phyloP scores from a whole-genome alignment of 495 filamentous ascomycete species.

The Penicillium chermesinum region DNA sequence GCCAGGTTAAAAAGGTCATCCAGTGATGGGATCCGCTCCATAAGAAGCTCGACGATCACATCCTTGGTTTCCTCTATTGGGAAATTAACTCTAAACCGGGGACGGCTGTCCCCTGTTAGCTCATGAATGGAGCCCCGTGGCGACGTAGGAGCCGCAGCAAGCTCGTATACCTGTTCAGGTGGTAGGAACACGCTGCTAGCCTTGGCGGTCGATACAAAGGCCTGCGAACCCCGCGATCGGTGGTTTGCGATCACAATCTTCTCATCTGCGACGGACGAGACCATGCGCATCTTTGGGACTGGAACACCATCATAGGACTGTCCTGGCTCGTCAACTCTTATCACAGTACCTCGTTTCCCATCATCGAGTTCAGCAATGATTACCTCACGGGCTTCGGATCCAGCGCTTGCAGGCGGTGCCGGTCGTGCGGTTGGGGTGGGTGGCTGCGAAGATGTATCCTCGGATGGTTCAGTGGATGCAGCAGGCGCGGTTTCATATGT shows the following conservation, averaged over 20 bases:
- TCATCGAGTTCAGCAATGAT: neutral
- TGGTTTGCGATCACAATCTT: constrained; percentile 23
- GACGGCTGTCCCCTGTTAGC: neutral
- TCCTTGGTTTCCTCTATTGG: constrained; percentile 42
- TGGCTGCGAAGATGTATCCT: no score
- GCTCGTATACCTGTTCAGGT: constrained; percentile 33
- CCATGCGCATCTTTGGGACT: neutral
- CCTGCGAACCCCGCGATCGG: constrained; percentile 10
- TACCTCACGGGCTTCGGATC: neutral
- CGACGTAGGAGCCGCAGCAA: constrained; percentile 29
- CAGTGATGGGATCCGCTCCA: constrained; percentile 45
- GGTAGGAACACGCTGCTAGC: constrained; percentile 17
- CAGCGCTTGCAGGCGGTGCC: no score
- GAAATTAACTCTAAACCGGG: constrained; percentile 14
- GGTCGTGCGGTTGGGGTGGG: no score
- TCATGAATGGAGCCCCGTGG: constrained; percentile 12
- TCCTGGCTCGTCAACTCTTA: neutral
- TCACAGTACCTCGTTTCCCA: neutral
- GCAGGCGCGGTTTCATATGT: neutral
- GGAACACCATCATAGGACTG: neutral
- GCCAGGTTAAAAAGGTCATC: constrained; percentile 56
- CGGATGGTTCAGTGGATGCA: no score
- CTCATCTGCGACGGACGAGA: constrained; percentile 9
- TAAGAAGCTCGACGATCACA: constrained; percentile 44
- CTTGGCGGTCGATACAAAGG: constrained; percentile 16